phyloP scores from a whole-genome alignment of 2,329 filamentous ascomycete species.

The Phoma sp. region DNA sequence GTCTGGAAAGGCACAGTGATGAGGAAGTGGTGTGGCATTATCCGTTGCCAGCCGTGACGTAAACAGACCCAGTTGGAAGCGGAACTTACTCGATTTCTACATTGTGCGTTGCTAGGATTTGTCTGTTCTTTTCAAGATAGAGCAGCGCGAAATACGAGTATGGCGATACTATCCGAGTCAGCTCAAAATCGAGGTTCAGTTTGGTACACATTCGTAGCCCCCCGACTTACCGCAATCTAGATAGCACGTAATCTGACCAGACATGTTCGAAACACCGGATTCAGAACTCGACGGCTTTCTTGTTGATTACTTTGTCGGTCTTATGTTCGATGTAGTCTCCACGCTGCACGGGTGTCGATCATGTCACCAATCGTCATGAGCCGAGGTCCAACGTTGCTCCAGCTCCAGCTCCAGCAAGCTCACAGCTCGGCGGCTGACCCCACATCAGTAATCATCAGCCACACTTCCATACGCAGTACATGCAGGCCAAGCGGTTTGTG shows the following conservation, averaged over 20 bases:
- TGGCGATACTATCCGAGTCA: conserved; percentile 63
- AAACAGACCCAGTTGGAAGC: too few relatives aligned
- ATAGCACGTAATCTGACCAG: conserved; percentile 69
- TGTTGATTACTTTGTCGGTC: neutral
- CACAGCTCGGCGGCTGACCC: neutral
- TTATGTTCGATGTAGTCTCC: neutral
- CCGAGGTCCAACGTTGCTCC: conserved; percentile 11
- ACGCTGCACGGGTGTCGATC: neutral
- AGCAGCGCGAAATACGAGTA: conserved; percentile 61
- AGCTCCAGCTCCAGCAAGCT: conserved; percentile 2
- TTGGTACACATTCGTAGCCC: too few relatives aligned
- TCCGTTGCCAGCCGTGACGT: neutral
- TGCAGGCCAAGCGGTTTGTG: neutral
- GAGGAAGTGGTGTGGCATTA: neutral
- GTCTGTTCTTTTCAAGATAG: conserved; percentile 64
- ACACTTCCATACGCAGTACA: neutral
- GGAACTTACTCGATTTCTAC: conserved; percentile 70
- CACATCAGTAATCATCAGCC: conserved; percentile 22
- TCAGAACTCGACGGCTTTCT: neutral
- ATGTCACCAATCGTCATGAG: neutral
- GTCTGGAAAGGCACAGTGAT: neutral
- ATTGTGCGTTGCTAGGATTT: conserved; percentile 62
- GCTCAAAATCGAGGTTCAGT: neutral
- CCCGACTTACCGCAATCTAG: conserved; percentile 67
- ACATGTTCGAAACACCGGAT: conserved; percentile 53